Evolutionary conservation across 1,284 basidiomycete genomes (phyloP).

Genomic region (Sporisorium sorghi): DNA sequence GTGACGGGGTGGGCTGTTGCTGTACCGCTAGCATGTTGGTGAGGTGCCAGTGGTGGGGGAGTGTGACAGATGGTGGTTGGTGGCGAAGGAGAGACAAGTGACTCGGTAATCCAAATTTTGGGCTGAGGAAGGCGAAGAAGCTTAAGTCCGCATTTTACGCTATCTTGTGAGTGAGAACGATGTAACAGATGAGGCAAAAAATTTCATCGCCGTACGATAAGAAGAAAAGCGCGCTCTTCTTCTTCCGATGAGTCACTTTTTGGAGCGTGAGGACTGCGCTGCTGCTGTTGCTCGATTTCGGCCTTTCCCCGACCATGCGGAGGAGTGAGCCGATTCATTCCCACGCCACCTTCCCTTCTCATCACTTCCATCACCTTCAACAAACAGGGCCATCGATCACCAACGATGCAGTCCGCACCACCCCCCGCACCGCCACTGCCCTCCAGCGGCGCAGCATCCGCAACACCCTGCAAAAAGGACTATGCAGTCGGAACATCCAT

Average conservation of each 20-base stretch:
- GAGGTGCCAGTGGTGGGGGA: too few relatives aligned
- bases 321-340: neutral
- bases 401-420: conserved; percentile 28
- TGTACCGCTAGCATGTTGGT: conserved; percentile 37
- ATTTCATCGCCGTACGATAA: neutral
- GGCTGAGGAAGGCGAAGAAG: too few relatives aligned
- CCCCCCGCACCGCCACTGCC: conserved; percentile 23
- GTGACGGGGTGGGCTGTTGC: conserved; percentile 21
- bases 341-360: neutral
- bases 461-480: conserved; percentile 42
- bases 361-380: conserved; percentile 1
- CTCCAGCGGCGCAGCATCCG: conserved; percentile 10
- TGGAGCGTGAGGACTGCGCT: neutral
- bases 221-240: neutral
- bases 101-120: conserved; percentile 11
- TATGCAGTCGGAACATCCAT: conserved; percentile 62
- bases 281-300: neutral
- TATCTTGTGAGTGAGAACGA: neutral
- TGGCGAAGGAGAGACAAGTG: conserved; percentile 5
- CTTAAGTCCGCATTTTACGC: conserved; percentile 8
- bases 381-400: neutral
- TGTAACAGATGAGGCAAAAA: neutral
- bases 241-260: neutral
- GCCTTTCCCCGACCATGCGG: neutral
- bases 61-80: conserved; percentile 4